Evolutionary conservation across 148 eudicot genomes (phyloP).

Genomic region (Camellia granthamiana): DNA sequence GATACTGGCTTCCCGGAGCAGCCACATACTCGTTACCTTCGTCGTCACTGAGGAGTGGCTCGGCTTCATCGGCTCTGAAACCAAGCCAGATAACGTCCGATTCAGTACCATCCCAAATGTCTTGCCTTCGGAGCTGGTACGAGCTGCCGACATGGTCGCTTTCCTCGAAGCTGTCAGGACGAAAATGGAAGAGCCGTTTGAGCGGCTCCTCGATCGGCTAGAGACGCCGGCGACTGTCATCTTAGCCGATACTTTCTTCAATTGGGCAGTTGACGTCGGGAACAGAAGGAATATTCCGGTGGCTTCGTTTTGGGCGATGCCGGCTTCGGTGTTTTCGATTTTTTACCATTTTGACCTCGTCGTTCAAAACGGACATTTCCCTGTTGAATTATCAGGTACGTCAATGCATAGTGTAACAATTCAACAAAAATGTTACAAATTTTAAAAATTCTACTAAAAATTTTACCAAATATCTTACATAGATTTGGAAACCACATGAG

Average conservation of each 20-base stretch:
- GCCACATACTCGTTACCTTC: conserved; percentile 1
- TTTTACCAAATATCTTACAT: no score
- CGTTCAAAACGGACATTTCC: conserved; percentile 20
- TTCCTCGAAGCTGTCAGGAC: conserved; percentile 23
- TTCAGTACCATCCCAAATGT: conserved; percentile 29
- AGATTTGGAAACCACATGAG: no score
- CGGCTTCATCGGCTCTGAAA: conserved; percentile 5
- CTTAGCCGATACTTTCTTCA: conserved; percentile 25
- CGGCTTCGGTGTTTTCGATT: conserved; percentile 23
- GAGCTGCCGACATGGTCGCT: conserved; percentile 19
- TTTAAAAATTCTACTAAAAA: no score
- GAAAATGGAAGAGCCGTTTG: conserved; percentile 31
- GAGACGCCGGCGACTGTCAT: conserved; percentile 19
- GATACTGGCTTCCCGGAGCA: neutral
- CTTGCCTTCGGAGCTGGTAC: conserved; percentile 27
- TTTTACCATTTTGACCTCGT: conserved; percentile 25
- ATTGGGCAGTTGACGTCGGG: conserved; percentile 33
- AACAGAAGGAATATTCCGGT: conserved; percentile 22
- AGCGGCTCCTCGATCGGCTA: conserved; percentile 22
- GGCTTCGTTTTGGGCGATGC: conserved; percentile 32
- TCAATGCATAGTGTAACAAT: no score
- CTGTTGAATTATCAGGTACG: conserved; percentile 15
- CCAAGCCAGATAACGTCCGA: conserved; percentile 15
- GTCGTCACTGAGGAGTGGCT: conserved; percentile 30
- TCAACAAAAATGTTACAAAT: no score